A percentile compares a stretch with the other conserved stretches of the same genome.
Conservation (phyloP, 305 asterid species). For the Fraxinus ornus region DNA sequence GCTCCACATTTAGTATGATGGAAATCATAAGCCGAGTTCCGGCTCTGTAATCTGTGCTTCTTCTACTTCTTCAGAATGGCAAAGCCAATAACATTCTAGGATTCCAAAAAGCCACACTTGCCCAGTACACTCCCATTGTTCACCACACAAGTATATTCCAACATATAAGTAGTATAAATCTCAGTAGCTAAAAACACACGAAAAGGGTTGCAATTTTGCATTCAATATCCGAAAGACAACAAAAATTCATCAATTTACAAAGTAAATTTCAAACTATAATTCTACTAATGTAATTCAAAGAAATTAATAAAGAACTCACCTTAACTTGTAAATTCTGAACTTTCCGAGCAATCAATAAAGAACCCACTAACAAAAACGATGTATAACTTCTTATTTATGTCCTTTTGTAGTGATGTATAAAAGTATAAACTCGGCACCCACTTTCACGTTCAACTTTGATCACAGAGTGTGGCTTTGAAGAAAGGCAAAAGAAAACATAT, state of each 20-base stretch:
- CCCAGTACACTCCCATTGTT: not conserved
- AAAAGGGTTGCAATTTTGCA: conserved; percentile 17
- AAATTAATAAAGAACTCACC: conserved; percentile 33
- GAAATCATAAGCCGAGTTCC: not conserved
- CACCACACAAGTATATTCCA: not conserved
- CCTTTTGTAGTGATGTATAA: not conserved
- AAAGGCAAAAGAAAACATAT: conserved; percentile 28
- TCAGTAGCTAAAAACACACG: not conserved
- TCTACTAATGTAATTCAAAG: not conserved
- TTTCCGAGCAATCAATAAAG: conserved; percentile 18
- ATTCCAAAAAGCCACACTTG: not conserved
- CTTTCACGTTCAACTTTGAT: conserved; percentile 35
- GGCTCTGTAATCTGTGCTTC: not conserved
- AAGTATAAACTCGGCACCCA: conserved; percentile 20
- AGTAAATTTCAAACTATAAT: not conserved
- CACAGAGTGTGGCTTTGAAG: conserved; percentile 39
- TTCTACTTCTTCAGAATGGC: not conserved
- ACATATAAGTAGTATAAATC: not conserved
- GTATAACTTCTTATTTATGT: not conserved
- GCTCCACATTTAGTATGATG: not conserved
- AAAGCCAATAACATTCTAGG: not conserved
- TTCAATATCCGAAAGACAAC: conserved; percentile 1
- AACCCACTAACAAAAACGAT: conserved; percentile 14
- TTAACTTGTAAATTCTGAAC: conserved; percentile 20
- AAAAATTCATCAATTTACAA: not conserved